Conservation (phyloP, 2,329 filamentous ascomycete species). For the Clonostachys rhizophaga region DNA sequence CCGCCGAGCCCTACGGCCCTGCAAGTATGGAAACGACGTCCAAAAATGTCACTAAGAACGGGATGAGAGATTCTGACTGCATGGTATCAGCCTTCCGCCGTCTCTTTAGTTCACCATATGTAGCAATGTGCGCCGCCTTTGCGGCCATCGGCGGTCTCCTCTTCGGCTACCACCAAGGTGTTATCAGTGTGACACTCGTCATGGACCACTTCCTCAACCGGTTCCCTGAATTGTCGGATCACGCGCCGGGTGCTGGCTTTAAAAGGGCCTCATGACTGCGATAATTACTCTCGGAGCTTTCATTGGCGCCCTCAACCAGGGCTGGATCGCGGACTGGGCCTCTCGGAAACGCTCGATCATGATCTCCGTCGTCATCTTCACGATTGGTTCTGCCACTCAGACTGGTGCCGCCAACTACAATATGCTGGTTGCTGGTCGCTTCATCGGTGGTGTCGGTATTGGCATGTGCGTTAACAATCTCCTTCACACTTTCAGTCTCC, state of each 20-base stretch:
- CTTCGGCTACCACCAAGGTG: constrained; percentile 30
- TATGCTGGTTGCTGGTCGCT: constrained; percentile 34
- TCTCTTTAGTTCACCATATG: too few relatives aligned
- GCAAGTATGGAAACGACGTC: too few relatives aligned
- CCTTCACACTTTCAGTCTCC: constrained; percentile 12
- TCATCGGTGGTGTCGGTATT: constrained; percentile 38
- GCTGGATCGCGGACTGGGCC: constrained; percentile 26
- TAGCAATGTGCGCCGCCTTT: not conserved
- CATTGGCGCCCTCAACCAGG: constrained; percentile 28
- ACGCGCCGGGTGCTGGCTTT: constrained; percentile 26
- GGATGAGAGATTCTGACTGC: too few relatives aligned
- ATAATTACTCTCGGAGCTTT: constrained; percentile 37
- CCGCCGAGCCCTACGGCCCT: too few relatives aligned
- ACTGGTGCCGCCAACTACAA: constrained; percentile 29
- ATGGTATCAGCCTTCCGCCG: too few relatives aligned
- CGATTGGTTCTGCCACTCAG: constrained; percentile 37
- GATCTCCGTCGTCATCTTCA: constrained; percentile 24
- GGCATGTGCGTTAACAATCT: constrained; percentile 18
- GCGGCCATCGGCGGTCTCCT: constrained; percentile 13
- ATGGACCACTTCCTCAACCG: constrained; percentile 13
- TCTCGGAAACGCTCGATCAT: constrained; percentile 27
- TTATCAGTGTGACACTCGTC: constrained; percentile 28
- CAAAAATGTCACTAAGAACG: too few relatives aligned
- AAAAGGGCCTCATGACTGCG: constrained; percentile 38
- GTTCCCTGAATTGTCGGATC: constrained; percentile 26